Conservation (phyloP, 371 early-diverging fungal species). For the Mucor plumbeus region DNA sequence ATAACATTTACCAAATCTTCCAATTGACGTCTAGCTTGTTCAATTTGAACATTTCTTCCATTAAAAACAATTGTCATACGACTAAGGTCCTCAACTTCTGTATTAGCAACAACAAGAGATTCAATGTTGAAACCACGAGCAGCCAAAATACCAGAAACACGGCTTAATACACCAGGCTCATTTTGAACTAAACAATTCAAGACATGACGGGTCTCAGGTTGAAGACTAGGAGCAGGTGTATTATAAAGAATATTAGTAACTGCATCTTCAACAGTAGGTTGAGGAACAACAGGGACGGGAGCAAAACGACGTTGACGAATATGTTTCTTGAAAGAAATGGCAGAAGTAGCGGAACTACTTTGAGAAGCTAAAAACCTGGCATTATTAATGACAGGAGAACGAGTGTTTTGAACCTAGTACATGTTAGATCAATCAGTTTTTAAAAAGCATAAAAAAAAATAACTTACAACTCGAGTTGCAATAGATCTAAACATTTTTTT, state of each 20-base stretch:
- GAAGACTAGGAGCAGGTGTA: constrained; percentile 69
- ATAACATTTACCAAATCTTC: constrained; percentile 78
- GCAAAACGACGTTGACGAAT: constrained; percentile 55
- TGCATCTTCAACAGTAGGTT: constrained; percentile 77
- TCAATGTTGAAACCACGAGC: constrained; percentile 97
- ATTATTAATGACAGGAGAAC: constrained; percentile 14
- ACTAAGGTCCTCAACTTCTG: constrained; percentile 90
- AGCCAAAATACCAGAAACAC: constrained; percentile 90
- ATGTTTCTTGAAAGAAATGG: constrained; percentile 57
- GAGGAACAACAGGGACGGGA: constrained; percentile 41
- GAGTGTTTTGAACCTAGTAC: background rate
- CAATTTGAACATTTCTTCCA: constrained; percentile 80
- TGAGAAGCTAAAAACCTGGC: constrained; percentile 19
- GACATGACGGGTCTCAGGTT: constrained; percentile 74
- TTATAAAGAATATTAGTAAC: constrained; percentile 90
- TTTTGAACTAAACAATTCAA: constrained; percentile 94
- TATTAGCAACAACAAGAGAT: constrained; percentile 90
- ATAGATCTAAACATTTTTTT: constrained; percentile 21
- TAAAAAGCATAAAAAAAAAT: background rate
- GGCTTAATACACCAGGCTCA: constrained; percentile 93
- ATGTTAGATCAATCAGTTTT: background rate
- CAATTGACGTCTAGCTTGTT: constrained; percentile 91
- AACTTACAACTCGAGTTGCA: constrained; percentile 24
- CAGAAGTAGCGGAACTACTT: constrained; percentile 51
- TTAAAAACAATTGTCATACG: constrained; percentile 96